Base-by-base conservation (phyloP, 768 basidiomycete species). In the Hygrophoropsis aurantiaca region DNA sequence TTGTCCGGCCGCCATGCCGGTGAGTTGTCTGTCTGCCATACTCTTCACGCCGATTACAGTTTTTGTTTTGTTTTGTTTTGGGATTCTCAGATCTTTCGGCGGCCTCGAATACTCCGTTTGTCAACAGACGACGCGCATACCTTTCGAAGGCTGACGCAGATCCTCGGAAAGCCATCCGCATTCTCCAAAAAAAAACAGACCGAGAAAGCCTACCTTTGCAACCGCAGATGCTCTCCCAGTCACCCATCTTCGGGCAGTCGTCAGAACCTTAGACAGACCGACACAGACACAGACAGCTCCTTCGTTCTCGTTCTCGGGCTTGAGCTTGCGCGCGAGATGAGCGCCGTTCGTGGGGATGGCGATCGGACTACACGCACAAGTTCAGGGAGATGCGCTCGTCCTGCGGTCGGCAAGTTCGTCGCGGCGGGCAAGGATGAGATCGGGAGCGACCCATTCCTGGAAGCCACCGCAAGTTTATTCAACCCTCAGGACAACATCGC, bases 241-340 rank as follows among this genome's bases (percentile, higher is more conserved):
- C 18, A 48, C 25, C 5, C 39, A 50, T 15, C 35, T 54, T 6
- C 51, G 18, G 42, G 48, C 38, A 46, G 48, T 36, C 48, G 46
- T 30, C 4, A 41, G 3, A 44, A 9, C 16, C 10, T 30, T 11
- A 21, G 40, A 26, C 23, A 33, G 4, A 54, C 32, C 3, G n/a
- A n/a, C n/a, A n/a, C n/a, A n/a, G 13, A 8, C 5, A 44, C 44
- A 5, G 53, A 54, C 32, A 44, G 51, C 27, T 1, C 8, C 4
- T 53, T 66, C 20, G 51, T 49, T 19, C 25, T 43, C 16, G n/a
- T n/a, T n/a, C n/a, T n/a, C n/a, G n/a, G n/a, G n/a, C n/a, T n/a
- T n/a, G 52, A 46, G 0, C 49, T 67, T 16, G 44, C 52, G 11
- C 16, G 21, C n/a, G 49, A 23, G 7, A 63, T 66, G 60, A 52